Base-by-base conservation (phyloP, 1,284 basidiomycete species). In the Ustilago vetiveriae region DNA sequence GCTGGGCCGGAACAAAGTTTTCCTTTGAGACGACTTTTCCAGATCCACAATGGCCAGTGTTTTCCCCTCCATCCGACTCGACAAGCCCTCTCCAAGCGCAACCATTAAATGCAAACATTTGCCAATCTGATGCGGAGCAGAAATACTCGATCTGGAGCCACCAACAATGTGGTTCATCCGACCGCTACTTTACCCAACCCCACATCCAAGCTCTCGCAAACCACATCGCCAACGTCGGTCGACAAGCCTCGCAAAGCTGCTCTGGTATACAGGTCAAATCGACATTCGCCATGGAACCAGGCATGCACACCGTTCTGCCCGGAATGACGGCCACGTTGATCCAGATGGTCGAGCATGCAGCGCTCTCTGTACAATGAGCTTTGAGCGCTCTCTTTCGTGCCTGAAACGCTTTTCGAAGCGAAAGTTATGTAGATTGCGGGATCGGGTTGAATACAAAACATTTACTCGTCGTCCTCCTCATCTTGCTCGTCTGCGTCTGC, bases 401-500 rank as follows among this genome's bases (percentile, higher is more conserved):
- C n/a, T n/a, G n/a, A n/a, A n/a, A n/a, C n/a, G n/a, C 29, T 8
- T 30, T 30, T 14, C 29, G 29, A 30, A 30, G 10, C 9, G 29
- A 30, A 30, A 30, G 10, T 30, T 30, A 30, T 30, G n/a, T n/a
- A 21, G 21, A 59, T 59, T 59, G 49, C 56, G 33, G n/a, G n/a
- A n/a, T n/a, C n/a, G n/a, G n/a, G n/a, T n/a, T n/a, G n/a, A n/a
- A n/a, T n/a, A n/a, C n/a, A 5, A 11, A 21, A 43, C 3, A 8
- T 21, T 33, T 55, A 58, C 41, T 75, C 70, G 43, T 72, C 72
- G 6, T 72, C 47, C 29, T 49, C 70, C 29, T 49, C 70, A 19
- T 75, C 62, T 5, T 75, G 66, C 23, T 67, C 57, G n/a, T 60
- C 65, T 41, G 48, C 57, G 14, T 67, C 57, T 37, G 35, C 55